Evolutionary conservation across 2,329 filamentous ascomycete species (phyloP).

Genomic region (Coleophoma eucalyptorum): DNA sequence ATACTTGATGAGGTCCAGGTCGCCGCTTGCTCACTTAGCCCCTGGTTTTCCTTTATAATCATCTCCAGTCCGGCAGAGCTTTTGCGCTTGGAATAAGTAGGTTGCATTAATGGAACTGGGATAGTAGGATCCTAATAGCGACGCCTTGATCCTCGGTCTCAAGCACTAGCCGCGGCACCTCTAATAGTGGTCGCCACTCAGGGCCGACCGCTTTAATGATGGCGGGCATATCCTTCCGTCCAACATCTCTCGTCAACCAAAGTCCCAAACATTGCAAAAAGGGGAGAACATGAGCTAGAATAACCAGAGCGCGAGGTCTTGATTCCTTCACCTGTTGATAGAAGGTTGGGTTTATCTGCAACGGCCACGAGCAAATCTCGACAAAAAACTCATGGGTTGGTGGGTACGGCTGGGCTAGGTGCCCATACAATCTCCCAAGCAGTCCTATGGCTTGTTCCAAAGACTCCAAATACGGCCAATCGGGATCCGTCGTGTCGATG

Average conservation of each 20-base stretch:
- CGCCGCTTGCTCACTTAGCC: too few relatives aligned
- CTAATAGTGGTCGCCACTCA: background rate
- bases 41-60: too few relatives aligned
- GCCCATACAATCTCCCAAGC: background rate
- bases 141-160: background rate
- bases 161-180: background rate
- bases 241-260: background rate
- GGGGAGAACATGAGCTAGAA: background rate
- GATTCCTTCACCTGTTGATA: background rate
- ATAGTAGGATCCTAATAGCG: background rate
- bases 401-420: background rate
- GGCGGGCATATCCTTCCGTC: background rate
- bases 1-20: too few relatives aligned
- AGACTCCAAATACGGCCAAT: background rate
- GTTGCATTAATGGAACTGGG: background rate
- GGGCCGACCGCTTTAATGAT: background rate
- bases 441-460: background rate
- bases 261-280: background rate
- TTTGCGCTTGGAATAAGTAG: too few relatives aligned
- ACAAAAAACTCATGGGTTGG: background rate
- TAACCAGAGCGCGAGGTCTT: background rate
- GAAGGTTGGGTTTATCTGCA: background rate
- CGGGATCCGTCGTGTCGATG: background rate
- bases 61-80: too few relatives aligned
- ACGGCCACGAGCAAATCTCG: background rate